Percentiles rank a stretch among this genome's conserved stretches.
These are phyloP conservation scores for Cladophialophora exuberans DNA, from an alignment of 2,329 filamentous ascomycete genomes.

Conservation along the genomic window DNA sequence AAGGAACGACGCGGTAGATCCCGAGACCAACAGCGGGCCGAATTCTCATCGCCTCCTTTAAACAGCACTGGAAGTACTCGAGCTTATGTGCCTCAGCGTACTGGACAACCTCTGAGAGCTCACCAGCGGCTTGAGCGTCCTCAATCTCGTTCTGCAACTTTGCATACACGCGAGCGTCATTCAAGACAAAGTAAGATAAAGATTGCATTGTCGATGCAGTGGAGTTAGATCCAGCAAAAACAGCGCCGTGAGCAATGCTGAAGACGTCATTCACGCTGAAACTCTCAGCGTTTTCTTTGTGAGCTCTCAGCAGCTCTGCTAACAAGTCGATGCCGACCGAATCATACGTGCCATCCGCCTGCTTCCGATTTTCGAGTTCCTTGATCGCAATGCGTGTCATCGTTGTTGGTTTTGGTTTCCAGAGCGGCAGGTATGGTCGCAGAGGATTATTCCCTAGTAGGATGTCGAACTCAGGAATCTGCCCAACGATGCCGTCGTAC, in stretches of 20 bases:
- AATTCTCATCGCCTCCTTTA: slow-evolving; percentile 32
- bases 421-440: slow-evolving; percentile 41
- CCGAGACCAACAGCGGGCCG: slow-evolving; percentile 35
- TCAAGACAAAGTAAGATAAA: slow-evolving; percentile 57
- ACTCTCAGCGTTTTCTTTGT: slow-evolving; percentile 53
- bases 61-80: slow-evolving; percentile 30
- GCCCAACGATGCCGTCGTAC: slow-evolving; percentile 38
- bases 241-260: slow-evolving; percentile 60
- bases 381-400: slow-evolving; percentile 18
- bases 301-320: slow-evolving; percentile 56
- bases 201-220: slow-evolving; percentile 64
- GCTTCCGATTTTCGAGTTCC: slow-evolving; percentile 29
- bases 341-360: slow-evolving; percentile 33
- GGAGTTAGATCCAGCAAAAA: slow-evolving; percentile 59
- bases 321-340: slow-evolving; percentile 47
- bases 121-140: slow-evolving; percentile 15
- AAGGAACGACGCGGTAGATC: slow-evolving; percentile 35
- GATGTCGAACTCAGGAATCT: slow-evolving; percentile 49
- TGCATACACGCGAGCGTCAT: slow-evolving; percentile 39
- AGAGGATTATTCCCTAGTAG: slow-evolving; percentile 56
- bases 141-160: slow-evolving; percentile 49
- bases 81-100: slow-evolving; percentile 31
- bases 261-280: slow-evolving; percentile 60
- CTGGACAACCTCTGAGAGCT: slow-evolving; percentile 27
- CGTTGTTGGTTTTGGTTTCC: neutral